A percentile compares a stretch with the other conserved stretches of the same genome.
Conservation (phyloP, 78 protist genomes). For the Dictyostelium brefeldianum region DNA sequence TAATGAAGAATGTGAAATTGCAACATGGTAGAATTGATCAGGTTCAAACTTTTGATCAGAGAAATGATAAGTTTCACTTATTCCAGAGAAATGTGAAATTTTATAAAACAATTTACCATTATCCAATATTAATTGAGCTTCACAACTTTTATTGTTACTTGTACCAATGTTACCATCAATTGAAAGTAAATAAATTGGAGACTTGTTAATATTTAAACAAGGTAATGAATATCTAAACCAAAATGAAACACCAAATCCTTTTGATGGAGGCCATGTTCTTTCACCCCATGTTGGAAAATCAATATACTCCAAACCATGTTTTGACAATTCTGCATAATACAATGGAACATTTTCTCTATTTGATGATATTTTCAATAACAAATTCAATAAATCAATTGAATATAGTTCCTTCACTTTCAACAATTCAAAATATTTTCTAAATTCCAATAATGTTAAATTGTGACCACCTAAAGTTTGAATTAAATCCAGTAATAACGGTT, state of each 20-base stretch:
- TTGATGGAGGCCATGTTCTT: conserved; percentile 76
- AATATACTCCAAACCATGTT: conserved; percentile 58
- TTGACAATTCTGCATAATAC: conserved; percentile 80
- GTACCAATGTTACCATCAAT: conserved; percentile 38
- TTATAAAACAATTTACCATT: conserved; percentile 21
- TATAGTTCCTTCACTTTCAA: conserved; percentile 42
- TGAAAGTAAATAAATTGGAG: conserved; percentile 44
- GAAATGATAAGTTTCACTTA: conserved; percentile 36
- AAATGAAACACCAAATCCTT: conserved; percentile 78
- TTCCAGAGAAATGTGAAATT: conserved; percentile 2
- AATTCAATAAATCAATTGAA: conserved; percentile 66
- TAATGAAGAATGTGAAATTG: conserved; percentile 32
- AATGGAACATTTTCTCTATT: conserved; percentile 45
- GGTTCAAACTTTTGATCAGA: conserved; percentile 66
- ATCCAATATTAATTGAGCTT: conserved; percentile 37
- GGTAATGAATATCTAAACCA: conserved; percentile 76
- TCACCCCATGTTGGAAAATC: conserved; percentile 70
- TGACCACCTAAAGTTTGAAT: conserved; percentile 58
- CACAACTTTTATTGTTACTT: conserved; percentile 22
- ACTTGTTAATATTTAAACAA: conserved; percentile 41
- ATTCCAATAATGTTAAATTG: conserved; percentile 43
- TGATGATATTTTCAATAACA: conserved; percentile 22
- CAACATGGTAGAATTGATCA: conserved; percentile 50
- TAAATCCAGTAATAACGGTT: conserved; percentile 50
- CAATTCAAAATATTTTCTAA: conserved; percentile 65